Evolutionary conservation across 108 stramenopile genomes (phyloP), one percentile per base, ranked within the genome.

Genomic region (Nitzschia putrida): DNA sequence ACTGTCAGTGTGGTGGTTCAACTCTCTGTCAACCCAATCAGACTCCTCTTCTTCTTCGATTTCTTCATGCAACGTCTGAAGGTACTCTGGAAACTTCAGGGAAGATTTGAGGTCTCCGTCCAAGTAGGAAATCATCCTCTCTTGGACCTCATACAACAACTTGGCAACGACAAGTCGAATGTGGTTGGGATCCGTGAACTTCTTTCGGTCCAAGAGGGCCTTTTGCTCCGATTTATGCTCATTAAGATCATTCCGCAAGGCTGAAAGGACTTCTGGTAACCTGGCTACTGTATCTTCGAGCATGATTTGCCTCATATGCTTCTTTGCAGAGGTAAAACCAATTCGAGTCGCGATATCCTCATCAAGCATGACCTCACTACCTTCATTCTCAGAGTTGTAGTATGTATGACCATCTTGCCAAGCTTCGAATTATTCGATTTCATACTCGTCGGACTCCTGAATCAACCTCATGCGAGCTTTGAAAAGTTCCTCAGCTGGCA

Each of bases 241-340:
- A 13, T 53, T 23, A 0, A 90, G 71, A 25, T 90, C 89, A 24
- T 71, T 59, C 45, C 83, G 68, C 23, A 87, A 69, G 2, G 76
- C 74, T 18, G 18, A 49, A 24, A 87, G 47, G 5, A 90, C 89
- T 64, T 90, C 89, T 21, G 89, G 89, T 11, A 90, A 71, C 41
- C 89, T 80, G 44, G 77, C 55, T 9, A 79, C 77, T 0, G 89
- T 90, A 56, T 90, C 89, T 43, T 77, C 52, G 14, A 90, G 71
- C 89, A 90, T 90, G 56, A 86, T 77, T 60, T 82, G 74, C 55
- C 89, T 61, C 89, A 90, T 90, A 23, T 70, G 69, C 4, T 76
- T 55, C 45, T 82, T 78, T 2, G 89, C 86, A 3, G 61, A 60
- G 23, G 59, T 12, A 55, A 90, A 90, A 34, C 89, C 85, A 13